Evolutionary conservation across 1,139 yeast genomes (phyloP).

Genomic region (Magnusiomyces paraingens): DNA sequence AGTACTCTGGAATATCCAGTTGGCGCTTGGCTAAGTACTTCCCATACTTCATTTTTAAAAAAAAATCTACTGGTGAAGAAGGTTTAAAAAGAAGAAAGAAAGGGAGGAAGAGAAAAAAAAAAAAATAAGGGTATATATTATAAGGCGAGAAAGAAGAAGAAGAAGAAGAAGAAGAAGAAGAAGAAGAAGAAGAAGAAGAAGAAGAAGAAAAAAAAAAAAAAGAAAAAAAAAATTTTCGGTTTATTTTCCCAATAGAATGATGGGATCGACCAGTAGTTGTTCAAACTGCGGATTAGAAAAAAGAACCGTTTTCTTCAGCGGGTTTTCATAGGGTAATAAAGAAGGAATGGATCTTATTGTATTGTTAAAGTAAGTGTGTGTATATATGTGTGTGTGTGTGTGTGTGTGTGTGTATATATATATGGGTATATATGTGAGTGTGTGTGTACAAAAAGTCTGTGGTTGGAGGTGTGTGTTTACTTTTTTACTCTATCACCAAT

Average conservation of each 20-base stretch:
- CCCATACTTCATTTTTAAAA: constrained; percentile 66
- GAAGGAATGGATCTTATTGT: background rate
- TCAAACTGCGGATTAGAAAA: too few relatives aligned
- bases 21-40: constrained; percentile 91
- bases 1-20: constrained; percentile 89
- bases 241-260: background rate
- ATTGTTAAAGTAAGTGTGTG: background rate
- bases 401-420: background rate
- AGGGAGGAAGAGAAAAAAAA: background rate
- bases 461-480: background rate
- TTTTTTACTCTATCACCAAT: background rate
- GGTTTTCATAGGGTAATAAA: background rate
- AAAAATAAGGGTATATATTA: background rate
- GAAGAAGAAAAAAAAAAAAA: background rate
- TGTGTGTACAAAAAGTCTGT: background rate
- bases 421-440: background rate
- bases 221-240: background rate
- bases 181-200: background rate
- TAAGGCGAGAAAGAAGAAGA: background rate
- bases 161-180: background rate
- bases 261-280: too few relatives aligned
- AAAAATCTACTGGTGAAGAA: background rate
- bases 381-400: background rate
- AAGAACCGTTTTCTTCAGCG: too few relatives aligned
- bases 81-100: background rate